Evolutionary conservation across 2,329 filamentous ascomycete species (phyloP), one percentile per base, ranked within the genome.

Genomic region (Cordyceps militaris): DNA sequence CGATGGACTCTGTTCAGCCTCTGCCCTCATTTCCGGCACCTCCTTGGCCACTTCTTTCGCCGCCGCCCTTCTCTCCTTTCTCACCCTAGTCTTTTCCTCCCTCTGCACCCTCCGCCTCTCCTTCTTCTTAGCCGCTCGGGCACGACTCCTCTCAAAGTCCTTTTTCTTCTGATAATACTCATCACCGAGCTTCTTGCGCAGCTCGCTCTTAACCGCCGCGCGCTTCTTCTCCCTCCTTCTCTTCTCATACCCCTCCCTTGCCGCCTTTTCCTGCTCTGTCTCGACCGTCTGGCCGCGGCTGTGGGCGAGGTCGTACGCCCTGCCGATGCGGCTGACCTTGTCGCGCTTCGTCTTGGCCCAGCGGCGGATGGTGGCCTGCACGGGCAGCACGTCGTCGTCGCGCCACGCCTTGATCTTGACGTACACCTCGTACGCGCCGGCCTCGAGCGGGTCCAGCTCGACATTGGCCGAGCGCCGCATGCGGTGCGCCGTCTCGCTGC

Each of bases 381-480:
- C 86, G 16, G 75, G 73, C 26, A 75, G 56, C 1, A 73, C 4
- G 1, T 74, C 71, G 9, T 79, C 72, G 26, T 77, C 68, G n/a
- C 86, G 81, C 19, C 79, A 79, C 1, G 88, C 88, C 8, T 85
- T 84, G 59, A 94, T 80, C 67, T 89, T 91, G 69, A 93, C 80
- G 23, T 90, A 77, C 4, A 95, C 83, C 7, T 82, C 83, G 70
- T 95, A 95, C 44, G 81, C 83, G 11, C 90, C 90, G 0, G 86
- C 80, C 21, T 89, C 84, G 26, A 95, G n/a, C n/a, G n/a, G 81
- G 36, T 86, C 78, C 9, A 94, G 77, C 68, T 94, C 90, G 1
- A 88, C 85, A 52, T 87, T 91, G 40, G 91, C 86, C 1, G 87
- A 89, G 7, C 90, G 84, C 23, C 78, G 83, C 81, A 91, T 89